Evolutionary conservation across 768 basidiomycete species (phyloP), one percentile per base, ranked within the genome.

Genomic region (Astraeus odoratus): DNA sequence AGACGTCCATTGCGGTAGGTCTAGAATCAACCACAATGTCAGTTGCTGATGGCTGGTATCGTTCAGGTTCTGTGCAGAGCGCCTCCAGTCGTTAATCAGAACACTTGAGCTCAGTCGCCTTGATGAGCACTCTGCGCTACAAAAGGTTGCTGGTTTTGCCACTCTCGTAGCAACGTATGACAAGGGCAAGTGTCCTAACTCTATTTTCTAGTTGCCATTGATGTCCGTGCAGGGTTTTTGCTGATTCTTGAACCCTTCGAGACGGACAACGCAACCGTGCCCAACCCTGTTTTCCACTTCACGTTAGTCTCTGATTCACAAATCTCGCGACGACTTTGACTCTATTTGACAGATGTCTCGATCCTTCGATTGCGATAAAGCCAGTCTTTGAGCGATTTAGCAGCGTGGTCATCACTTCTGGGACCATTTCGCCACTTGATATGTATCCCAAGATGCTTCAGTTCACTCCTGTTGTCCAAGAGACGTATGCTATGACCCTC

Each of bases 371-470:
- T 26, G 96, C 96, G 8, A 99, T 99, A 56, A 89, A 91, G 55
- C 96, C 96, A 0, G 88, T 99, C 15, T 97, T 99, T 60, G 96
- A 99, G 59, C 86, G 93, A 24, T 99, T 98, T 62, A 94, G 90
- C 61, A 91, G 87, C 50, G 96, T 99, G 18, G 92, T 99, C 51
- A 99, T 99, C 62, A 99, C 96, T 0, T 97, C 93, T 4, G 96
- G 96, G 55, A 99, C 96, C 9, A 92, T 99, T 55, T 97, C 94
- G 1, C 96, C 96, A 2, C 67, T 99, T 47, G 96, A 99, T 67
- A 99, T 99, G 96, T 99, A 99, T 64, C 96, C 96, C 10, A 99
- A 98, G 68, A 99, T 99, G 89, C 74, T 99, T 24, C 91, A 93
- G 54, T 99, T 99, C 65, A 90, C 89, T 15, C 94, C 96, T 2